These are phyloP conservation scores for Auriscalpium orientale DNA, from an alignment of 768 basidiomycete genomes.

Conservation along the genomic window DNA sequence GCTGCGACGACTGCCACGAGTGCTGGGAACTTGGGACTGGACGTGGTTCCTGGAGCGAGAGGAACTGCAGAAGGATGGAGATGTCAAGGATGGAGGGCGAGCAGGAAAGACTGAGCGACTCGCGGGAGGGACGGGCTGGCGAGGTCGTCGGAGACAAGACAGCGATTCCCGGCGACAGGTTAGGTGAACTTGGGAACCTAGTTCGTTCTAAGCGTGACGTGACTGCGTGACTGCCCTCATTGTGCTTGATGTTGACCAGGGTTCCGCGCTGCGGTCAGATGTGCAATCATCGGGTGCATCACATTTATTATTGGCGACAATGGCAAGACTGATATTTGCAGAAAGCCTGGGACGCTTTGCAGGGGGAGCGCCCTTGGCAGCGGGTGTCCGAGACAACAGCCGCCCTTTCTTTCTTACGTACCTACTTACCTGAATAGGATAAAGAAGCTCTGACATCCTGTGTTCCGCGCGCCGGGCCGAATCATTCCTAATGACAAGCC, in stretches of 20 bases:
- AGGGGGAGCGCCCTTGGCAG: background rate
- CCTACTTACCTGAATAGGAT: background rate
- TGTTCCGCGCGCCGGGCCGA: background rate
- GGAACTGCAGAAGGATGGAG: too few relatives aligned
- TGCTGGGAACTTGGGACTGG: too few relatives aligned
- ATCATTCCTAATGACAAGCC: background rate
- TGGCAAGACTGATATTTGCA: too few relatives aligned
- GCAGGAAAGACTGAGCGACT: slow-evolving; percentile 2
- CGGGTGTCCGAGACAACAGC: background rate
- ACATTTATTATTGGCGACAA: background rate
- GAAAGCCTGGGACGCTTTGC: too few relatives aligned
- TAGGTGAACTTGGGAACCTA: slow-evolving; percentile 19
- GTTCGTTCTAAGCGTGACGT: slow-evolving; percentile 20
- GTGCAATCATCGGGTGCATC: background rate
- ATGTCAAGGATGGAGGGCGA: too few relatives aligned
- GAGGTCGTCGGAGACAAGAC: background rate
- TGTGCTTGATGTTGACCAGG: background rate
- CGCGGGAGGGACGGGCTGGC: background rate
- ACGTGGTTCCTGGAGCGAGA: too few relatives aligned
- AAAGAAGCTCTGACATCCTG: background rate
- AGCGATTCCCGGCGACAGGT: slow-evolving; percentile 11
- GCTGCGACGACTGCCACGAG: too few relatives aligned
- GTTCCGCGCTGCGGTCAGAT: too few relatives aligned
- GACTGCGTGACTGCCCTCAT: slow-evolving; percentile 13
- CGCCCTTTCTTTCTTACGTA: slow-evolving; percentile 2